phyloP scores from a whole-genome alignment of 1,284 basidiomycete genomes.

The Puccinia hordei region DNA sequence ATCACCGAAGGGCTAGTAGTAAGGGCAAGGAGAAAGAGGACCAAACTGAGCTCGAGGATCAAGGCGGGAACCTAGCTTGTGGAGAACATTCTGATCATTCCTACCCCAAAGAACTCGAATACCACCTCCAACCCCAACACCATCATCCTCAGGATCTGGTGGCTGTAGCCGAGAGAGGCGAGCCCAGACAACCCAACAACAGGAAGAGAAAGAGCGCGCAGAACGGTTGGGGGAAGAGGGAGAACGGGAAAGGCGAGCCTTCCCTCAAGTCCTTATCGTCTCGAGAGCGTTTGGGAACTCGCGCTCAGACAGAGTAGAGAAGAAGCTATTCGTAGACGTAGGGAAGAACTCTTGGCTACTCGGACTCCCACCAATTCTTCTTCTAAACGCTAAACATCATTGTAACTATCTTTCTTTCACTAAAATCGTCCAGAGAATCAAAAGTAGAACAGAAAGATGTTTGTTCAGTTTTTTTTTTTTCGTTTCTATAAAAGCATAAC shows the following conservation, averaged over 20 bases:
- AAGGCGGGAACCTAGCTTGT: not conserved
- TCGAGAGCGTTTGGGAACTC: constrained; percentile 39
- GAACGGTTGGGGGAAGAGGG: not conserved
- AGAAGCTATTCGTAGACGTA: constrained; percentile 36
- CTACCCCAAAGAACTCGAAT: not conserved
- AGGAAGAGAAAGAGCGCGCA: not conserved
- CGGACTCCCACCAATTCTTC: constrained; percentile 8
- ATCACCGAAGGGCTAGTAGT: not conserved
- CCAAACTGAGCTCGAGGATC: not conserved
- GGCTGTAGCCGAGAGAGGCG: not conserved
- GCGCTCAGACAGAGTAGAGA: constrained; percentile 45
- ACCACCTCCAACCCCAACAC: no score
- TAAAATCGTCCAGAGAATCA: no score
- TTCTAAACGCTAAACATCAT: not conserved
- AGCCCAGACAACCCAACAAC: not conserved
- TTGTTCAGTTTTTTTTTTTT: no score
- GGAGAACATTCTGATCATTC: not conserved
- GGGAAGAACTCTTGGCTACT: constrained; percentile 38
- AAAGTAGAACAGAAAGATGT: no score
- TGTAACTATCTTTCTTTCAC: no score
- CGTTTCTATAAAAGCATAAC: no score
- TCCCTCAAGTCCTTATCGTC: not conserved
- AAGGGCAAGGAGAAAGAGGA: constrained; percentile 7
- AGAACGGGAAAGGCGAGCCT: not conserved
- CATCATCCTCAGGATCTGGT: not conserved